Conservation (phyloP, 805 yeast genomes). For the Hyphopichia homilentoma region DNA sequence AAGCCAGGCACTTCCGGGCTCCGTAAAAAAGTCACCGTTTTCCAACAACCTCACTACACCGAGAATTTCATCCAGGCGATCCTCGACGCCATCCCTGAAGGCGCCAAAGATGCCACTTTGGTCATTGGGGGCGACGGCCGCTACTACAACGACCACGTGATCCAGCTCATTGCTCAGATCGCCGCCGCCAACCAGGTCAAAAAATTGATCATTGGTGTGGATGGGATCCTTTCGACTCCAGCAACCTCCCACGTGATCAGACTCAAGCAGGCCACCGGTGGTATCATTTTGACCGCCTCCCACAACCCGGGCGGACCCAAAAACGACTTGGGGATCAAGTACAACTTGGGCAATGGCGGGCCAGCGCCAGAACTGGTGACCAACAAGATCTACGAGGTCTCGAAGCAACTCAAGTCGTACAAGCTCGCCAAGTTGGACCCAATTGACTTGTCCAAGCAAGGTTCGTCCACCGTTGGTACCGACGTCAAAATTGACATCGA, state of each 20-base stretch:
- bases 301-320: constrained; percentile 98
- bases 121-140: constrained; percentile 98
- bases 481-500: constrained; percentile 72
- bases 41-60: constrained; percentile 75
- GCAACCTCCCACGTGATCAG: constrained; percentile 95
- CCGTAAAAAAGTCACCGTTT: constrained; percentile 84
- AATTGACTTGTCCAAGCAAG: constrained; percentile 62
- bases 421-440: constrained; percentile 55
- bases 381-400: constrained; percentile 72
- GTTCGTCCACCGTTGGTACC: constrained; percentile 45
- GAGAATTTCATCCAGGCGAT: constrained; percentile 93
- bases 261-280: constrained; percentile 75
- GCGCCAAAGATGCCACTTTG: constrained; percentile 64
- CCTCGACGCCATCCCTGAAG: constrained; percentile 86
- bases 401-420: constrained; percentile 58
- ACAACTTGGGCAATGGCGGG: constrained; percentile 92
- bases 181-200: constrained; percentile 90
- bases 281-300: constrained; percentile 92
- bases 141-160: constrained; percentile 77
- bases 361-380: constrained; percentile 98
- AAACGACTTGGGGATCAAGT: constrained; percentile 92
- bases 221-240: constrained; percentile 90
- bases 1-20: constrained; percentile 98
- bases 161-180: constrained; percentile 76
- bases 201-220: constrained; percentile 80